Evolutionary conservation across 2,329 filamentous ascomycete genomes (phyloP).

Genomic region (Pseudogymnoascus sp.): DNA sequence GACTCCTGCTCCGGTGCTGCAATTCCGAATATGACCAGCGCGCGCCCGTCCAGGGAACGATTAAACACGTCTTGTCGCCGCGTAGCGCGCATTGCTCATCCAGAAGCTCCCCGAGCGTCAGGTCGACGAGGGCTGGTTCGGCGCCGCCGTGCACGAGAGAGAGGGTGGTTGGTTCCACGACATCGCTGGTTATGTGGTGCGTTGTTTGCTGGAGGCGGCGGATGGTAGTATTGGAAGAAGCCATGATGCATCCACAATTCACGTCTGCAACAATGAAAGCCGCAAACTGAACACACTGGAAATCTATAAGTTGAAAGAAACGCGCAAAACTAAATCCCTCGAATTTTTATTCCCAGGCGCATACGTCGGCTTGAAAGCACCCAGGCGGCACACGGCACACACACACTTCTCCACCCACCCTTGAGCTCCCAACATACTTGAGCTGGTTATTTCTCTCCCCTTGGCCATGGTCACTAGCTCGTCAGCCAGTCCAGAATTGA

Average conservation of each 20-base stretch:
- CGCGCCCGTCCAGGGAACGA: constrained; percentile 68
- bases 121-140: constrained; percentile 60
- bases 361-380: background rate
- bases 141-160: constrained; percentile 60
- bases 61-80: constrained; percentile 56
- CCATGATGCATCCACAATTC: background rate
- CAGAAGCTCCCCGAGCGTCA: constrained; percentile 66
- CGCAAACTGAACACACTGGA: background rate
- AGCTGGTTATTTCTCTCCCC: background rate
- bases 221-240: background rate
- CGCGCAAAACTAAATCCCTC: background rate
- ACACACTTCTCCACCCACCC: background rate
- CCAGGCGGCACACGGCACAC: background rate
- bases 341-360: background rate
- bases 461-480: background rate
- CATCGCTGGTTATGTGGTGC: background rate
- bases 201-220: constrained; percentile 12
- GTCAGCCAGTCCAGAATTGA: background rate
- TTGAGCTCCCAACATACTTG: background rate
- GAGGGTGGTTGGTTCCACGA: background rate
- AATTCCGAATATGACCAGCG: constrained; percentile 65
- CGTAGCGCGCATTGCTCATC: constrained; percentile 62
- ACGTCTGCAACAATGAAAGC: background rate
- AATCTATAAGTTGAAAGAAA: background rate
- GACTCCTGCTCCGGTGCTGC: constrained; percentile 50